phyloP scores from a whole-genome alignment of 768 basidiomycete species.

The Podaxis sp. region DNA sequence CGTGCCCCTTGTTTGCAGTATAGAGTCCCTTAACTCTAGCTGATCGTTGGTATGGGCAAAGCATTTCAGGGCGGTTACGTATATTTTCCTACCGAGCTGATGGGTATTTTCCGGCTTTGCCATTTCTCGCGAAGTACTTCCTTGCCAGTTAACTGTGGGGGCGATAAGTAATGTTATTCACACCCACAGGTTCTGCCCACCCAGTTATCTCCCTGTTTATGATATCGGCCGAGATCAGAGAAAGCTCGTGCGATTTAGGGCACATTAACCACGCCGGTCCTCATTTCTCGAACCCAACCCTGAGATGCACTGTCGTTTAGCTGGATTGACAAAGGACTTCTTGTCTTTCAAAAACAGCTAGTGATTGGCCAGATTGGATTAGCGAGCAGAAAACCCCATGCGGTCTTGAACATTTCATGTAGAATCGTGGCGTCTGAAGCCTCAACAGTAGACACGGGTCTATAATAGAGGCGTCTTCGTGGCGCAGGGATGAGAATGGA shows the following conservation, averaged over 20 bases:
- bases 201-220: not conserved
- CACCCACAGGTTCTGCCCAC: not conserved
- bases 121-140: not conserved
- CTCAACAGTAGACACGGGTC: not conserved
- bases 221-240: not conserved
- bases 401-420: not conserved
- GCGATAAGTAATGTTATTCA: not conserved
- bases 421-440: not conserved
- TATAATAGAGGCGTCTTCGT: not conserved
- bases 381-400: not conserved
- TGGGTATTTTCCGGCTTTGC: not conserved
- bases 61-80: not conserved
- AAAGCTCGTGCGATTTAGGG: not conserved
- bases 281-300: slow-evolving; percentile 1
- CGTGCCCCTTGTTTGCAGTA: not conserved
- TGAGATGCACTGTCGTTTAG: not conserved
- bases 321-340: not conserved
- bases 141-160: no score
- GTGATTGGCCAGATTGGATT: not conserved
- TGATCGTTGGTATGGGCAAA: not conserved
- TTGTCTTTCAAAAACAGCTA: not conserved
- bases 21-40: not conserved
- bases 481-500: not conserved
- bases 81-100: not conserved
- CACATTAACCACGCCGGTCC: not conserved